Conservation (phyloP, 2,329 filamentous ascomycete genomes). For the Albifimbria verrucaria region DNA sequence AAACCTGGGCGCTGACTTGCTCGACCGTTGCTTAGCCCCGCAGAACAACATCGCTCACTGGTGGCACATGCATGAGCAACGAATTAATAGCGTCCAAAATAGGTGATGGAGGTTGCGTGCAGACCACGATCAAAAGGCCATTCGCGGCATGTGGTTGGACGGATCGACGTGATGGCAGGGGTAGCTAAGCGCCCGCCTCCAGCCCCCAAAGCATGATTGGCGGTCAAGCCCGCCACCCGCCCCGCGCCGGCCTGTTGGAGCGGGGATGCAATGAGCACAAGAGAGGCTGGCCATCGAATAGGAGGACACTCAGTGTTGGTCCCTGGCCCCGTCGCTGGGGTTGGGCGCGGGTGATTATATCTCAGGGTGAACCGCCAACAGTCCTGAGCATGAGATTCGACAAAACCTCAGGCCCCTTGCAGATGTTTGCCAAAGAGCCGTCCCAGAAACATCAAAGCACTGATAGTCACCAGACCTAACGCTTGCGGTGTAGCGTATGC, state of each 20-base stretch:
- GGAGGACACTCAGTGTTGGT: too few species aligned
- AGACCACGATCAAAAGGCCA: constrained; percentile 19
- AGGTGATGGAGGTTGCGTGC: constrained; percentile 25
- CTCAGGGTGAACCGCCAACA: too few species aligned
- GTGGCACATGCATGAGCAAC: constrained; percentile 35
- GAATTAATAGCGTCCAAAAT: constrained; percentile 33
- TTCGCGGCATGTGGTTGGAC: constrained; percentile 38
- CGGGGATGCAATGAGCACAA: not conserved
- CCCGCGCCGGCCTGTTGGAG: not conserved
- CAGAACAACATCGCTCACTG: constrained; percentile 23
- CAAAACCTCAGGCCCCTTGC: too few species aligned
- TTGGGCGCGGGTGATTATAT: too few species aligned
- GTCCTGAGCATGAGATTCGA: too few species aligned
- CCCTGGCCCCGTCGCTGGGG: too few species aligned
- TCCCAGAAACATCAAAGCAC: too few species aligned
- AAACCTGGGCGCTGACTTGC: constrained; percentile 42
- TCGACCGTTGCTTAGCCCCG: constrained; percentile 13
- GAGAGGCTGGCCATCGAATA: not conserved
- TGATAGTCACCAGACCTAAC: too few species aligned
- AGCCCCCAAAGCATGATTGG: constrained; percentile 19
- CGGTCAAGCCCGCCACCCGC: not conserved
- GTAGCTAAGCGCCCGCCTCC: constrained; percentile 35
- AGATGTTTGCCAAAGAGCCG: too few species aligned
- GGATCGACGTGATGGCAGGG: constrained; percentile 24
- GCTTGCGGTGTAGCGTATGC: too few species aligned